A percentile compares a stretch with the other conserved stretches of the same genome.
phyloP scores from a whole-genome alignment of 768 basidiomycete species.

The Postia placenta region DNA sequence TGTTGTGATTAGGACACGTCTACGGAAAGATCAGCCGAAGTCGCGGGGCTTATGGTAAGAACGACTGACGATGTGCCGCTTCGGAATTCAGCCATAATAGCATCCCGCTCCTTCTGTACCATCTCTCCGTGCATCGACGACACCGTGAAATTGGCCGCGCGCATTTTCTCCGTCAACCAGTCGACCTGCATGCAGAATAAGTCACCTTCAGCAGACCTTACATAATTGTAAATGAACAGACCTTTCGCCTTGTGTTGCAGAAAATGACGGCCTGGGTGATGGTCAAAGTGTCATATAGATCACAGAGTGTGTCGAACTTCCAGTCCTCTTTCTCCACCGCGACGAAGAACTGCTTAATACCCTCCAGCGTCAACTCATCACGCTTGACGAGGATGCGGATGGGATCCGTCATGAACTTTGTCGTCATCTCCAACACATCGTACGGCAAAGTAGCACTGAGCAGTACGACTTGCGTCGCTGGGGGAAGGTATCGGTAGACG shows the following conservation, averaged over 20 bases:
- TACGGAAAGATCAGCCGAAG: conserved; percentile 23
- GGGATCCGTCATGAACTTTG: conserved; percentile 99
- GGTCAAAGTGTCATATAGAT: conserved; percentile 96
- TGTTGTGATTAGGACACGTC: conserved; percentile 91
- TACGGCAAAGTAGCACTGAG: conserved; percentile 94
- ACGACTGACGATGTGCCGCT: conserved; percentile 77
- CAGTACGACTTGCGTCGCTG: conserved; percentile 94
- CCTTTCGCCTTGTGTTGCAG: conserved; percentile 97
- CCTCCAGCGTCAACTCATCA: conserved; percentile 96
- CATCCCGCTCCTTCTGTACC: conserved; percentile 92
- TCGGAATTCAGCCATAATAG: conserved; percentile 96
- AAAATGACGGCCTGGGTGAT: conserved; percentile 99
- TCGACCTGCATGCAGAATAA: conserved; percentile 58
- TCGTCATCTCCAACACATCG: conserved; percentile 98
- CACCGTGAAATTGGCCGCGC: conserved; percentile 97
- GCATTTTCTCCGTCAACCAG: conserved; percentile 99
- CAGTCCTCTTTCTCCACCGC: conserved; percentile 99
- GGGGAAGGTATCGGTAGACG: conserved; percentile 95
- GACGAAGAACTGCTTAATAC: conserved; percentile 95
- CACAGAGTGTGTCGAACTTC: conserved; percentile 98
- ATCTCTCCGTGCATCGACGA: conserved; percentile 96
- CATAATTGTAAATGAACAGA: conserved; percentile 24
- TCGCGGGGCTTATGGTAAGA: neutral
- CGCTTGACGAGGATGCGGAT: conserved; percentile 98
- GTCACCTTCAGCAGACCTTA: neutral